Evolutionary conservation across 2,329 filamentous ascomycete genomes (phyloP), one percentile per base, ranked within the genome.

Genomic region (Chrysoporthe austroafricana): DNA sequence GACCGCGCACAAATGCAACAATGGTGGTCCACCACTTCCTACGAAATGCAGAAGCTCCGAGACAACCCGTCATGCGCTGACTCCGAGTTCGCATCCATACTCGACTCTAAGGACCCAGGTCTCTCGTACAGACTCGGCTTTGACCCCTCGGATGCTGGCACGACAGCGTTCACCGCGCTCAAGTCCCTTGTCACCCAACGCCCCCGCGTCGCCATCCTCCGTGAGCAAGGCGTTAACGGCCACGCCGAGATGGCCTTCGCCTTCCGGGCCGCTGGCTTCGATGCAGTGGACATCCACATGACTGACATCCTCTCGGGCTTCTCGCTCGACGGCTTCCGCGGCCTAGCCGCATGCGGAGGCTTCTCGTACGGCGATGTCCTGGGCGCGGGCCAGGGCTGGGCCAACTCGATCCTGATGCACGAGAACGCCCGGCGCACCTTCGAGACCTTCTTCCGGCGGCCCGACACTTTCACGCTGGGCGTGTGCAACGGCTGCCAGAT

Each of bases 401-500:
- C 96, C 4, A 94, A 96, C 80, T 95, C 92, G 1, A 94, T 98
- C 50, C 86, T 98, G 21, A 87, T 96, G 78, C 93, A 98, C 80
- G 86, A 90, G 67, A 90, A 90, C 54, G 85, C 86, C 1, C 88
- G 94, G 54, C 84, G 85, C 67, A 91, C 95, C 73, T 97, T 98
- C 81, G 83, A 91, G 74, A 80, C 83, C 61, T 98, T 97, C 86
- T 98, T 98, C 82, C 86, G 89, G 72, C 88, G 96, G 42, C 87
- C 90, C 4, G 93, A 97, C 76, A 98, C 96, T 0, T 98, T 99
- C 79, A 85, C 93, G 0, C 86, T 99, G 0, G 96, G 96, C 73
- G 93, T 98, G 44, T 98, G 96, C 86, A 99, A 99, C 77, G 96
- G 96, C 62, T 98, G 96, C 77, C 96, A 99, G 79, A 97, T 98